phyloP scores from a whole-genome alignment of 2,329 filamentous ascomycete species.

The Botrytis cinerea region DNA sequence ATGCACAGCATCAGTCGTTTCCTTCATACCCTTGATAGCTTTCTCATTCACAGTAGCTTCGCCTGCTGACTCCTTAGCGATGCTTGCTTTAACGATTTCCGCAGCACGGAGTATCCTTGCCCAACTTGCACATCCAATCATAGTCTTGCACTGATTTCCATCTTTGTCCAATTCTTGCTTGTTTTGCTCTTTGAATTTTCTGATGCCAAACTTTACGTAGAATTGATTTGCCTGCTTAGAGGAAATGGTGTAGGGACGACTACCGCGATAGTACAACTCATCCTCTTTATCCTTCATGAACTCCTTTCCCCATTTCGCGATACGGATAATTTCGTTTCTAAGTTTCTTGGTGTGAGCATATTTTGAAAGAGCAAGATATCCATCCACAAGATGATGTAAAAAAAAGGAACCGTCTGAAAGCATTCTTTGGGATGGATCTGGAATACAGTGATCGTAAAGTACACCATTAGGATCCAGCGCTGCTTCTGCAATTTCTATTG shows the following conservation, averaged over 20 bases:
- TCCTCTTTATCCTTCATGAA: conserved; percentile 31
- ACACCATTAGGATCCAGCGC: conserved; percentile 26
- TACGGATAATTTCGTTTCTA: conserved; percentile 23
- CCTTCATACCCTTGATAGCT: background rate
- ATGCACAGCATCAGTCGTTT: background rate
- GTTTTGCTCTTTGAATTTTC: conserved; percentile 27
- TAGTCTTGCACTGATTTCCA: conserved; percentile 32
- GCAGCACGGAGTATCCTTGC: conserved; percentile 27
- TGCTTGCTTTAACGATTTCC: conserved; percentile 15
- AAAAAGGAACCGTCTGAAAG: conserved; percentile 34
- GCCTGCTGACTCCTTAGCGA: background rate
- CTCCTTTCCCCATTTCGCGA: conserved; percentile 31
- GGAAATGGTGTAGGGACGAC: conserved; percentile 30
- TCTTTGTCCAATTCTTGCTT: conserved; percentile 30
- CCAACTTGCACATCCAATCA: conserved; percentile 33
- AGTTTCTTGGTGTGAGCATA: conserved; percentile 22
- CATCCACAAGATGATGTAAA: conserved; percentile 32
- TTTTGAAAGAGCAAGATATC: conserved; percentile 28
- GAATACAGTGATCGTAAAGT: conserved; percentile 29
- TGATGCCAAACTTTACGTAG: conserved; percentile 25
- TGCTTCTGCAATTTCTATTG: conserved; percentile 29
- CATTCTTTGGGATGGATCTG: conserved; percentile 24
- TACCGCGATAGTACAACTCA: conserved; percentile 31
- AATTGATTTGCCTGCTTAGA: conserved; percentile 27
- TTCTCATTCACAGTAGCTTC: background rate